A percentile compares a stretch with the other conserved stretches of the same genome.
Evolutionary conservation across 345 rosid genomes (phyloP).

Genomic region (Heritiera fomes): DNA sequence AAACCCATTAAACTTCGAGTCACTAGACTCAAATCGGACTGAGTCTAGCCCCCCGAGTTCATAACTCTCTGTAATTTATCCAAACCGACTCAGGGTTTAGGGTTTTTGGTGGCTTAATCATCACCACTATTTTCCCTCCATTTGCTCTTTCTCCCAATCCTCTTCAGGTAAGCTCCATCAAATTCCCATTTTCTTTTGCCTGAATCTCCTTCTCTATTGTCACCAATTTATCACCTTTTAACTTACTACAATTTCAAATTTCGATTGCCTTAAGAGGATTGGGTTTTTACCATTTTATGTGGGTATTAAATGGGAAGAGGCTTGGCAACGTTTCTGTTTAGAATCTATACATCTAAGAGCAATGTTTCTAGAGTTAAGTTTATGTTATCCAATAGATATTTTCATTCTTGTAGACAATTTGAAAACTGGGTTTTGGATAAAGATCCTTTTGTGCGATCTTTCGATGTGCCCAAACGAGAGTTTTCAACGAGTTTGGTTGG

Average conservation of each 20-base stretch:
- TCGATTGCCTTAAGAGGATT: neutral
- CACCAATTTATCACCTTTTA: neutral
- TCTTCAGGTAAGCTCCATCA: neutral
- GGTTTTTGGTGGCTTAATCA: slow-evolving; percentile 5
- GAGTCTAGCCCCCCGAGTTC: neutral
- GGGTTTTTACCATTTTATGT: slow-evolving; percentile 15
- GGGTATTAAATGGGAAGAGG: slow-evolving; percentile 52
- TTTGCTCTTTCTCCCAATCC: neutral
- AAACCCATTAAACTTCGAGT: neutral
- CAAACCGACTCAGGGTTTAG: slow-evolving; percentile 12
- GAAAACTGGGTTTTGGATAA: slow-evolving; percentile 30
- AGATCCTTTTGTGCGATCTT: slow-evolving; percentile 25
- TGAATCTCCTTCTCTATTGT: neutral
- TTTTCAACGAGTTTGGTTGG: slow-evolving; percentile 27
- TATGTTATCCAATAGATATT: slow-evolving; percentile 31
- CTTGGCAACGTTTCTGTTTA: slow-evolving; percentile 43
- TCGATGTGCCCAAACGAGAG: slow-evolving; percentile 32
- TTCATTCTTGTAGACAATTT: slow-evolving; percentile 39
- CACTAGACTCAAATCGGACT: neutral
- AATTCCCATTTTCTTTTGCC: neutral
- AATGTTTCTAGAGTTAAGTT: slow-evolving; percentile 36
- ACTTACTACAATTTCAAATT: neutral
- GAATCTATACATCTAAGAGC: slow-evolving; percentile 40
- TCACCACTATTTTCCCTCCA: slow-evolving; percentile 11
- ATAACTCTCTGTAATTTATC: neutral